Percentiles rank a stretch among this genome's conserved stretches.
Conservation (phyloP, 129 eudicot genomes). For the Gnaphalium uliginosum region DNA sequence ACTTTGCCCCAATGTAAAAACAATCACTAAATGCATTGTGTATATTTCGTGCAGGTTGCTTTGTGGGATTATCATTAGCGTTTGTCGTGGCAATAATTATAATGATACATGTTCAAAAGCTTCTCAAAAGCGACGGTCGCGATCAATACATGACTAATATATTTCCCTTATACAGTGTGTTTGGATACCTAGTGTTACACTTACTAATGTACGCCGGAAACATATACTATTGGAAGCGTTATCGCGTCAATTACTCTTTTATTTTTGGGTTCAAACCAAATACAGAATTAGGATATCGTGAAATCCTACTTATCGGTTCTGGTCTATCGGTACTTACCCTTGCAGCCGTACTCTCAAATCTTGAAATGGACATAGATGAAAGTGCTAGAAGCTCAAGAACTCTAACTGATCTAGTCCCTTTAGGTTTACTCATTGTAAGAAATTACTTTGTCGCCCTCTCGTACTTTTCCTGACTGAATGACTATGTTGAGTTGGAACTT, state of each 20-base stretch:
- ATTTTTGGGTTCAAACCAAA: constrained; percentile 56
- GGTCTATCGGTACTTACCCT: constrained; percentile 57
- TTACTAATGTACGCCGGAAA: constrained; percentile 44
- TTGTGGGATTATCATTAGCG: constrained; percentile 61
- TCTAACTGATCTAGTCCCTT: constrained; percentile 52
- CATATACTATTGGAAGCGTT: constrained; percentile 54
- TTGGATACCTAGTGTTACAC: constrained; percentile 53
- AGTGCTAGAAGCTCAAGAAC: constrained; percentile 26
- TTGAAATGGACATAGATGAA: constrained; percentile 63
- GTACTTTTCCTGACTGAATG: neutral
- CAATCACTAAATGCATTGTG: neutral
- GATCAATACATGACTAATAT: constrained; percentile 58
- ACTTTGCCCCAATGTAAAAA: neutral
- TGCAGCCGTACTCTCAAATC: constrained; percentile 56
- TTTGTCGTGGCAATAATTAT: constrained; percentile 48
- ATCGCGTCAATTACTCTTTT: constrained; percentile 48
- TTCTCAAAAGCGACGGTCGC: constrained; percentile 48
- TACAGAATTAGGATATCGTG: constrained; percentile 57
- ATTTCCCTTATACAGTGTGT: constrained; percentile 69
- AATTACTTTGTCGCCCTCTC: constrained; percentile 4
- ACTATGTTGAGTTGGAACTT: neutral
- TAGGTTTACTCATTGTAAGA: constrained; percentile 54
- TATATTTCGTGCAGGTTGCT: constrained; percentile 46
- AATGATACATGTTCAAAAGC: constrained; percentile 41
- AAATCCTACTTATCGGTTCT: constrained; percentile 59